Conservation (phyloP, 2,329 filamentous ascomycete genomes). For the Apiospora phragmitis region DNA sequence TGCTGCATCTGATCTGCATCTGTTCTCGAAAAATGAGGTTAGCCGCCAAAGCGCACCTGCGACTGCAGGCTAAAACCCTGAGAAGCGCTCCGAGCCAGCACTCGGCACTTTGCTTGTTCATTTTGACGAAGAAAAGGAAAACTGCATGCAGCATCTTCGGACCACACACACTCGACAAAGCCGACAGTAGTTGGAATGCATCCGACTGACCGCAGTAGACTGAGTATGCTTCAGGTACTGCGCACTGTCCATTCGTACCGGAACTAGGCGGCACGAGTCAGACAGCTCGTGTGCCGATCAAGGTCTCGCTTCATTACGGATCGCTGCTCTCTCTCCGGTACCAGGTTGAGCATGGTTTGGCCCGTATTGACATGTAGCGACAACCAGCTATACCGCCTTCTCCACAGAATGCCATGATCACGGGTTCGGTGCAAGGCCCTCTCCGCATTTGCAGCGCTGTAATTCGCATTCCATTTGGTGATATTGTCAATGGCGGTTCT, state of each 20-base stretch:
- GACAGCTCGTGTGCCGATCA: background rate
- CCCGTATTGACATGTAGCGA: background rate
- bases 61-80: background rate
- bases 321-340: background rate
- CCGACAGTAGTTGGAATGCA: background rate
- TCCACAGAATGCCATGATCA: background rate
- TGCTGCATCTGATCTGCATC: background rate
- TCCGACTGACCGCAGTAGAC: background rate
- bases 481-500: background rate
- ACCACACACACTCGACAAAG: background rate
- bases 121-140: background rate
- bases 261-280: background rate
- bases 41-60: background rate
- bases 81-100: background rate
- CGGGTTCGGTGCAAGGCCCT: background rate
- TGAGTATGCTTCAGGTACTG: background rate
- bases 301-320: background rate
- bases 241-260: background rate
- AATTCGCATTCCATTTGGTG: background rate
- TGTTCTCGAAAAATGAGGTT: background rate
- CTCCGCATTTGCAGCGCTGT: background rate
- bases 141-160: background rate
- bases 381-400: background rate
- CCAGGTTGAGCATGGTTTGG: background rate
- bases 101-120: background rate